Conservation (phyloP, 2,329 filamentous ascomycete species). For the Penicillium sp. region DNA sequence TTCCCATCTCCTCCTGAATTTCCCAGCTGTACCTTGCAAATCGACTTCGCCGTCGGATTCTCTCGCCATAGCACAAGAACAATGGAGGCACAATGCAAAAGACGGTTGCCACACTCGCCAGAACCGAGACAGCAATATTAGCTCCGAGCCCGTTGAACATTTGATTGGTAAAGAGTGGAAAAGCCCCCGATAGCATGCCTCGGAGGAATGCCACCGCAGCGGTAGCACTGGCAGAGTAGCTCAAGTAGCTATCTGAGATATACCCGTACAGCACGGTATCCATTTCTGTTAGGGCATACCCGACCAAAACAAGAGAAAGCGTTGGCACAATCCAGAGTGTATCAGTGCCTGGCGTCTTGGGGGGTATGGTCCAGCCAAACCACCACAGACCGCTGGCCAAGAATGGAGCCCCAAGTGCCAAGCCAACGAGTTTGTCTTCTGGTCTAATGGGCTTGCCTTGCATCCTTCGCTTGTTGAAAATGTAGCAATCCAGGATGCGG, state of each 20-base stretch:
- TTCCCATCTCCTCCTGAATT: constrained; percentile 29
- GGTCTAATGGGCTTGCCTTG: constrained; percentile 35
- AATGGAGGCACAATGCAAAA: constrained; percentile 44
- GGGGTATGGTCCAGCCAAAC: constrained; percentile 54
- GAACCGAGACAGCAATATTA: constrained; percentile 44
- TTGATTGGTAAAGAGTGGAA: constrained; percentile 45
- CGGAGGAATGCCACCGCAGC: constrained; percentile 47
- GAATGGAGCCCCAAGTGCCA: constrained; percentile 49
- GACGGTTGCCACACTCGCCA: constrained; percentile 45
- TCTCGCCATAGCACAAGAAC: constrained; percentile 43
- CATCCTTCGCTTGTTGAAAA: constrained; percentile 29
- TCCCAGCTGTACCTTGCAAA: constrained; percentile 41
- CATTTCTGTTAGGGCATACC: constrained; percentile 53
- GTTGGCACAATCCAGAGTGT: constrained; percentile 47
- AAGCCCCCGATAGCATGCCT: constrained; percentile 40
- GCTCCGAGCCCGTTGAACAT: constrained; percentile 45
- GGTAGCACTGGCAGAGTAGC: constrained; percentile 49
- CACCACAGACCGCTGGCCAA: constrained; percentile 51
- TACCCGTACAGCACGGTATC: constrained; percentile 47
- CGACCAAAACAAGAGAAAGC: constrained; percentile 46
- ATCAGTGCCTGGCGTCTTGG: constrained; percentile 25
- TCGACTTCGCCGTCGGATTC: constrained; percentile 38
- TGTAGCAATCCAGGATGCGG: constrained; percentile 45
- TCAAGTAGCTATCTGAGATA: constrained; percentile 49
- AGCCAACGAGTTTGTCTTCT: constrained; percentile 53